These are phyloP conservation scores for Sphaerostilbella broomeana DNA, from an alignment of 2,329 filamentous ascomycete genomes.

Conservation along the genomic window DNA sequence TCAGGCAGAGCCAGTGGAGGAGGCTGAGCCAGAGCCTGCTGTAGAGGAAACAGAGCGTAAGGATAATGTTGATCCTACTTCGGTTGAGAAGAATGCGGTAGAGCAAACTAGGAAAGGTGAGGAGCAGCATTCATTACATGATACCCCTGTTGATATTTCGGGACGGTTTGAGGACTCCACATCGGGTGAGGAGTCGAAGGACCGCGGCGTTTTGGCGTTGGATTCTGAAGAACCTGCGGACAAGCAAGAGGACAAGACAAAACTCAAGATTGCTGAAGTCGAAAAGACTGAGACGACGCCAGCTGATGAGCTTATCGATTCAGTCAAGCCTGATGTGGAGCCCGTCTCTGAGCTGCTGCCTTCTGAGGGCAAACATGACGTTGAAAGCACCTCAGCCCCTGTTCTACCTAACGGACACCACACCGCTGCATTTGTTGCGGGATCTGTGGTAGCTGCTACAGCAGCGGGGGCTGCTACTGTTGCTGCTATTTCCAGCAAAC, in stretches of 20 bases:
- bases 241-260: constrained; percentile 19
- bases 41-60: constrained; percentile 31
- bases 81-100: constrained; percentile 27
- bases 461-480: constrained; percentile 9
- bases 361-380: constrained; percentile 8
- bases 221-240: constrained; percentile 22
- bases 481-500: constrained; percentile 6
- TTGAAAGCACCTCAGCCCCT: constrained; percentile 5
- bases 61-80: constrained; percentile 34
- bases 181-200: constrained; percentile 19
- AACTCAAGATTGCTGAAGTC: constrained; percentile 16
- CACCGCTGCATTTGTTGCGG: constrained; percentile 9
- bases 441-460: constrained; percentile 5
- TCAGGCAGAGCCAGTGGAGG: constrained; percentile 10
- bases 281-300: constrained; percentile 8
- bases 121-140: constrained; percentile 31
- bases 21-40: constrained; percentile 7
- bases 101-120: constrained; percentile 37
- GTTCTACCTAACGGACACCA: constrained; percentile 5
- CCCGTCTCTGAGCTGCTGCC: constrained; percentile 7
- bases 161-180: constrained; percentile 24
- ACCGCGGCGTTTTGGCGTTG: constrained; percentile 23
- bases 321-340: constrained; percentile 11
- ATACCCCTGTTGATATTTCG: constrained; percentile 33
- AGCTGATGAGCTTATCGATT: constrained; percentile 9